phyloP scores from a whole-genome alignment of 2,329 filamentous ascomycete species.

The Hirsutella minnesotensis region DNA sequence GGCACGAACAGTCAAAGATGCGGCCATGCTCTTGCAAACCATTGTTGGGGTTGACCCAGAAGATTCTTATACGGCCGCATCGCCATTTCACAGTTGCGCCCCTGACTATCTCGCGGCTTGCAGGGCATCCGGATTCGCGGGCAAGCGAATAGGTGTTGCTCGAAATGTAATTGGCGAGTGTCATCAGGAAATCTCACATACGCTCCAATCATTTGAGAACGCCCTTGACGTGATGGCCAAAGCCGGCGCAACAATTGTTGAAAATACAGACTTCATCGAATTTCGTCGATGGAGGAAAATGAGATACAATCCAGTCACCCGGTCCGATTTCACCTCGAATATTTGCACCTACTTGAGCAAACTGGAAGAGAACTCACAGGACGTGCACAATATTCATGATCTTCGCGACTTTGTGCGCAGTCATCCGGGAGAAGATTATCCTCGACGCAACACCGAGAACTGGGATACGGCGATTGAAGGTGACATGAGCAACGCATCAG shows the following conservation, averaged over 20 bases:
- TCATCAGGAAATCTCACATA: background rate
- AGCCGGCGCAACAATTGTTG: constrained; percentile 47
- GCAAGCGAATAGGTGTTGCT: constrained; percentile 53
- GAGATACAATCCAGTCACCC: background rate
- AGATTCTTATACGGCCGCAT: constrained; percentile 45
- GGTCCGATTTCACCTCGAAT: constrained; percentile 39
- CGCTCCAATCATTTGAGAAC: constrained; percentile 29
- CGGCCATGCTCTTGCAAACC: constrained; percentile 44
- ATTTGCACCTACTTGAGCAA: background rate
- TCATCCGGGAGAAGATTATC: constrained; percentile 37
- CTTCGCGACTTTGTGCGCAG: background rate
- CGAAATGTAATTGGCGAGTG: constrained; percentile 34
- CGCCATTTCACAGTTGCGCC: constrained; percentile 19
- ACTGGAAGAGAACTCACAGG: background rate
- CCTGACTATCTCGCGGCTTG: constrained; percentile 52
- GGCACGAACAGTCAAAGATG: constrained; percentile 52
- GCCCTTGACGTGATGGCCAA: constrained; percentile 38
- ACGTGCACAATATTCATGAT: background rate
- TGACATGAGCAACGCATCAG: constrained; percentile 39
- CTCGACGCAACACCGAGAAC: constrained; percentile 38
- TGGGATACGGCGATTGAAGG: constrained; percentile 42
- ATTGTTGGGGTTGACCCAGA: constrained; percentile 47
- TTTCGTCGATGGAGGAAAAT: background rate
- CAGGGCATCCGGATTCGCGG: constrained; percentile 36
- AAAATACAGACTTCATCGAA: constrained; percentile 15